Base-by-base conservation (phyloP, 1,284 basidiomycete species). In the Naganishia albida region DNA sequence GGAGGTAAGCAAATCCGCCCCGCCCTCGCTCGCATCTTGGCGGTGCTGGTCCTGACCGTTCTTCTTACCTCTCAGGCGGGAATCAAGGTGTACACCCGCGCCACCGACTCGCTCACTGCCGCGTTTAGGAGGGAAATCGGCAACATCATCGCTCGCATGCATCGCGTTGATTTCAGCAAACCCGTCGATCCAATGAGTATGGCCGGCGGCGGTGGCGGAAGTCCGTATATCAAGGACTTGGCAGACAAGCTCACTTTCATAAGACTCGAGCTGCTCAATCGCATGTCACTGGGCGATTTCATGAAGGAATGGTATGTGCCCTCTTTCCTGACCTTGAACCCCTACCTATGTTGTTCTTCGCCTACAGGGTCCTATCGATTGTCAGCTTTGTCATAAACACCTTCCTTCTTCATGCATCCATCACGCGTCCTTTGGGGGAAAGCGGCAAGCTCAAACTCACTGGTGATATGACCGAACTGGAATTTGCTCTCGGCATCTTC, bases 401-500 rank as follows among this genome's bases (percentile, higher is more conserved):
- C 1, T 98, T 97, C 78, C 85, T 97, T 10, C 77, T 96, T 55
- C 91, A 98, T 73, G 88, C 89, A 13, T 92, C 90, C 18, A 90
- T 97, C 62, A 88, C 88, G 13, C 86, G 87, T 70, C 92, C 92
- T 0, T 82, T 96, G 3, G 88, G 90, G 15, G 94, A 98, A 80
- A 85, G 85, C 66, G 90, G 92, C 1, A 94, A 94, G 74, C 83
- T 98, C 40, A 91, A 93, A 77, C 82, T 98, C 67, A 91, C 92
- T 62, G 89, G 87, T 60, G 94, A 98, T 76, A 94, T 96, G 91
- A 90, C 94, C 0, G 90, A 93, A 76, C 83, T 98, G 60, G 95
- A 98, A 79, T 95, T 97, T 76, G 87, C 88, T 0, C 77, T 94
- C 62, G 88, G 86, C 70, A 85, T 88, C 1, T 90, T 95, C 74